Conservation (phyloP, 179 eudicot species). For the Amaranthus tricolor region DNA sequence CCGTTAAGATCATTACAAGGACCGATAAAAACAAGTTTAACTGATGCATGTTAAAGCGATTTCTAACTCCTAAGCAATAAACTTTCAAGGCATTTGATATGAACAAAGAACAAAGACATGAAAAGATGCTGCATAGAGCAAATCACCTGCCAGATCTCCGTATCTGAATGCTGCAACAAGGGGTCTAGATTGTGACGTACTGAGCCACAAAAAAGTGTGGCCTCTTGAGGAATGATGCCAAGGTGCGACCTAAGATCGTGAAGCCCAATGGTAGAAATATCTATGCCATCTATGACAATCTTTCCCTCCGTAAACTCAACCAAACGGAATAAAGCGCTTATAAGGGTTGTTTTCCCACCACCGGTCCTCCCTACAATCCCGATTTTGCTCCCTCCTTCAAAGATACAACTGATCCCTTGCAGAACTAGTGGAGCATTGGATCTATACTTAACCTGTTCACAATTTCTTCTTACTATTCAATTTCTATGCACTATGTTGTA, state of each 20-base stretch:
- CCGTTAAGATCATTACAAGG: background rate
- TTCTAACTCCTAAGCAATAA: too few relatives aligned
- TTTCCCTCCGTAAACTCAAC: slow-evolving; percentile 49
- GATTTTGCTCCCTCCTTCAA: slow-evolving; percentile 49
- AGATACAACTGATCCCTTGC: slow-evolving; percentile 41
- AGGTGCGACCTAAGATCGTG: slow-evolving; percentile 53
- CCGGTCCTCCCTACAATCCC: slow-evolving; percentile 63
- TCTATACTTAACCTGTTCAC: slow-evolving; percentile 40
- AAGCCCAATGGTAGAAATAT: slow-evolving; percentile 45
- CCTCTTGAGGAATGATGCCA: slow-evolving; percentile 63
- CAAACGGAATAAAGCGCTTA: slow-evolving; percentile 49
- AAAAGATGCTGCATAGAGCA: background rate
- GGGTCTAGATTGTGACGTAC: slow-evolving; percentile 59
- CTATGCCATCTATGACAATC: slow-evolving; percentile 41
- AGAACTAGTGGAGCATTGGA: slow-evolving; percentile 48
- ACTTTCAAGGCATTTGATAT: too few relatives aligned
- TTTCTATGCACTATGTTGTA: background rate
- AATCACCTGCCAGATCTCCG: slow-evolving; percentile 54
- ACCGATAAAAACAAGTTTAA: background rate
- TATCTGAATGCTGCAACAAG: slow-evolving; percentile 46
- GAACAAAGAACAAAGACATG: too few relatives aligned
- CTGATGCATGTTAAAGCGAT: too few relatives aligned
- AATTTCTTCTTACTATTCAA: background rate
- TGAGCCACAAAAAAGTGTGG: slow-evolving; percentile 52
- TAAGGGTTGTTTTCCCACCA: slow-evolving; percentile 56